Conservation (phyloP, 78 protist genomes). For the Tieghemostelium lacteum region DNA sequence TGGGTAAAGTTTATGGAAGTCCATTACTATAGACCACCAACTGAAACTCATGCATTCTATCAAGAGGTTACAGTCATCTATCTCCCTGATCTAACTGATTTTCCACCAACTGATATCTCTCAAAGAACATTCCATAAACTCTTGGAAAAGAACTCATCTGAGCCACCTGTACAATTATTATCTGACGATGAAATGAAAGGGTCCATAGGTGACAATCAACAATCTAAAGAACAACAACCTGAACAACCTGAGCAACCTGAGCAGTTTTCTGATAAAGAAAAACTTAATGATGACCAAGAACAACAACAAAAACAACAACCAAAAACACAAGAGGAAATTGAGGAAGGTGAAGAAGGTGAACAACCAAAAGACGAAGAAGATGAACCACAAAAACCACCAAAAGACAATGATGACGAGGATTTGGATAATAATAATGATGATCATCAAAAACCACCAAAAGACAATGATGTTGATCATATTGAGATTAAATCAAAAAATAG, state of each 20-base stretch:
- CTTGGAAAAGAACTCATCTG: too few relatives aligned
- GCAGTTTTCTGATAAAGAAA: too few relatives aligned
- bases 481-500: not conserved
- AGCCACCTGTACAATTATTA: too few relatives aligned
- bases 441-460: too few relatives aligned
- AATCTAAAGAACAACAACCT: not conserved
- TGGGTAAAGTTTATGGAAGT: slow-evolving; percentile 65
- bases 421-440: not conserved
- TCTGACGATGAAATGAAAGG: too few relatives aligned
- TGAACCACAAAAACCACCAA: not conserved
- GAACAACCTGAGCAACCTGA: too few relatives aligned
- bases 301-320: not conserved
- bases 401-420: not conserved
- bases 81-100: slow-evolving; percentile 56
- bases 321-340: not conserved
- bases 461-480: not conserved
- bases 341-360: not conserved
- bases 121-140: not conserved
- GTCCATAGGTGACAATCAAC: too few relatives aligned
- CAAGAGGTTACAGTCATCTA: slow-evolving; percentile 61
- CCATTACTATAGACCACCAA: slow-evolving; percentile 70
- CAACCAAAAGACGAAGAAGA: not conserved
- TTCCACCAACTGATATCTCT: slow-evolving; percentile 10
- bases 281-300: too few relatives aligned
- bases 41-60: slow-evolving; percentile 2